These are phyloP conservation scores for Angomonas ambiguus DNA, from an alignment of 208 protist genomes.

Conservation along the genomic window DNA sequence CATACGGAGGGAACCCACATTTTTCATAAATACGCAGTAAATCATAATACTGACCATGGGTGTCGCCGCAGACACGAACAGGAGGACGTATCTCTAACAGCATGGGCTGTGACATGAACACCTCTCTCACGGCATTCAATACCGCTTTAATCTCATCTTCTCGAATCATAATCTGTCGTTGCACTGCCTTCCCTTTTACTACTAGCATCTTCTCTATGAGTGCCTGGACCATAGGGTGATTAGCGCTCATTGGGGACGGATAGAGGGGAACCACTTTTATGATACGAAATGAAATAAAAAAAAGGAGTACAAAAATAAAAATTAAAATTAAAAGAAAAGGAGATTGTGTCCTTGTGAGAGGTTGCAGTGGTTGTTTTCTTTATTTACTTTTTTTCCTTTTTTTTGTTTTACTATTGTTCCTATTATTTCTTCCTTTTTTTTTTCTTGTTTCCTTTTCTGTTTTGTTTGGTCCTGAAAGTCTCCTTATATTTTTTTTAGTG, in stretches of 20 bases:
- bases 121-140: constrained; percentile 63
- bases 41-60: constrained; percentile 99
- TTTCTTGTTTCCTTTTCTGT: no score
- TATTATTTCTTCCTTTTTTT: constrained; percentile 8
- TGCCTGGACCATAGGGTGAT: constrained; percentile 22
- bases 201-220: constrained; percentile 76
- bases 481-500: no score
- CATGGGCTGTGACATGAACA: constrained; percentile 89
- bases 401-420: not conserved
- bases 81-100: constrained; percentile 86
- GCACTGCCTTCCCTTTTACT: constrained; percentile 56
- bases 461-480: no score
- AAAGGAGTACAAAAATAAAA: not conserved
- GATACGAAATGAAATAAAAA: constrained; percentile 5
- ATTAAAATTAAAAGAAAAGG: constrained; percentile 15
- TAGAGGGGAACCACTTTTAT: not conserved
- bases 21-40: constrained; percentile 98
- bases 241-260: constrained; percentile 1
- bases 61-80: constrained; percentile 93
- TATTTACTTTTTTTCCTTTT: no score
- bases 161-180: constrained; percentile 69
- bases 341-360: constrained; percentile 2
- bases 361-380: no score
- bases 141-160: constrained; percentile 82
- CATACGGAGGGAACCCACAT: constrained; percentile 97